Base-by-base conservation (phyloP, 257 asterid genomes). In the Primulina huaijiensis region DNA sequence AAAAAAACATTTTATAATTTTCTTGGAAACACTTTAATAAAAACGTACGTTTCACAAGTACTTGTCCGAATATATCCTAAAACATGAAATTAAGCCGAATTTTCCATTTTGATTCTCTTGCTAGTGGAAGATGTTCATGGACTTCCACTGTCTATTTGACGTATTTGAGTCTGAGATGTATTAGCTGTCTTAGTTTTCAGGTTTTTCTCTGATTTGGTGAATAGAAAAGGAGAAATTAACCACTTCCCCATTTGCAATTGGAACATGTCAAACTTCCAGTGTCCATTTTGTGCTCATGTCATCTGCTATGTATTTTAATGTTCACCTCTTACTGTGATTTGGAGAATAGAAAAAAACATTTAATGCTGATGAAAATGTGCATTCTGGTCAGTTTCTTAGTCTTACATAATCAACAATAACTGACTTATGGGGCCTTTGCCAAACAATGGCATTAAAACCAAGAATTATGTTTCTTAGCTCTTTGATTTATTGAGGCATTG, bases 51-150 rank as follows among this genome's bases (percentile, higher is more conserved):
- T 27, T 27, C 3, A 27, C 0, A 27, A 27, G 3, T 27, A 23
- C 25, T 23, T 23, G 25, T 23, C 25, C 0, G 25, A 23, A 23
- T 23, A 23, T 23, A 23, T 0, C 25, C 25, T 23, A 23, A 68
- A 65, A 55, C 67, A 53, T 64, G 65, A 68, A 23, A n/a, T n/a
- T n/a, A n/a, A 67, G 60, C 67, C 53, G 33, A 61, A 38, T 30
- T 71, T 74, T 21, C 46, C 64, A 58, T 11, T 69, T 72, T 77
- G 64, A 72, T 71, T 64, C 78, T 74, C 35, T 75, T 74, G 70
- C 72, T 35, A 80, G 84, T 82, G 90, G 87, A 78, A 70, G 74
- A 65, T 74, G 87, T 70, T 72, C 74, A 61, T 69, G 67, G 79
- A 77, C 65, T 82, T 82, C 88, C 88, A 83, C 82, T 75, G 14